Evolutionary conservation across 1,284 basidiomycete species (phyloP).

Genomic region (Coniferiporia weirii): DNA sequence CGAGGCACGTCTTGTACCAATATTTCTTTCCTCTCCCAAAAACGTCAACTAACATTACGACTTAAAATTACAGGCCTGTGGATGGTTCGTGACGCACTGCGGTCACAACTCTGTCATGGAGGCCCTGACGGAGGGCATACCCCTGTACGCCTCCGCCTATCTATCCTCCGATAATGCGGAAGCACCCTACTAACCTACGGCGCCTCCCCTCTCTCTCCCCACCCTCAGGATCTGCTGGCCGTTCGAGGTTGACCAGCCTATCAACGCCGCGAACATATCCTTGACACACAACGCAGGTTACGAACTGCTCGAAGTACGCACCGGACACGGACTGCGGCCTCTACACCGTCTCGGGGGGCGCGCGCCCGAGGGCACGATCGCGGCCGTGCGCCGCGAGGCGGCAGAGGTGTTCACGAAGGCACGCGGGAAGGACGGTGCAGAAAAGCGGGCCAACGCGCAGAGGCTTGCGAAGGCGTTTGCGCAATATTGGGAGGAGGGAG

Average conservation of each 20-base stretch:
- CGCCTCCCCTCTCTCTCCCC: not conserved
- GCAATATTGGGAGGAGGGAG: conserved; percentile 3
- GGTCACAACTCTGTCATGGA: conserved; percentile 20
- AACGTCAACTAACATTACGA: not conserved
- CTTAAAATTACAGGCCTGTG: conserved; percentile 14
- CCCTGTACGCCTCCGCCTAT: conserved; percentile 11
- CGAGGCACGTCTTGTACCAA: not conserved
- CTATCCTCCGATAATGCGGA: not conserved
- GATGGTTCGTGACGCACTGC: conserved; percentile 20
- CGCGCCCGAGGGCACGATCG: conserved; percentile 8
- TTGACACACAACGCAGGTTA: conserved; percentile 24
- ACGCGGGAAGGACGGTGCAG: conserved; percentile 5
- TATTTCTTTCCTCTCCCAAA: not conserved
- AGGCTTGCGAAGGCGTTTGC: conserved; percentile 2
- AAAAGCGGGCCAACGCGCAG: conserved; percentile 9
- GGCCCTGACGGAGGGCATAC: conserved; percentile 17
- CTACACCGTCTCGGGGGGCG: conserved; percentile 14
- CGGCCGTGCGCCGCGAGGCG: conserved; percentile 6
- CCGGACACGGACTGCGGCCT: conserved; percentile 22
- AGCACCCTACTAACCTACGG: no score
- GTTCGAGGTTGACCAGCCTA: conserved; percentile 23
- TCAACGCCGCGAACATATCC: conserved; percentile 24
- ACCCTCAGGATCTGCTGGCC: conserved; percentile 26
- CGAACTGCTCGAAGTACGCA: conserved; percentile 27
- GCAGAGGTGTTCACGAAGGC: conserved; percentile 6